These are phyloP conservation scores for Alternaria dauci DNA, from an alignment of 2,329 filamentous ascomycete genomes.

Conservation along the genomic window DNA sequence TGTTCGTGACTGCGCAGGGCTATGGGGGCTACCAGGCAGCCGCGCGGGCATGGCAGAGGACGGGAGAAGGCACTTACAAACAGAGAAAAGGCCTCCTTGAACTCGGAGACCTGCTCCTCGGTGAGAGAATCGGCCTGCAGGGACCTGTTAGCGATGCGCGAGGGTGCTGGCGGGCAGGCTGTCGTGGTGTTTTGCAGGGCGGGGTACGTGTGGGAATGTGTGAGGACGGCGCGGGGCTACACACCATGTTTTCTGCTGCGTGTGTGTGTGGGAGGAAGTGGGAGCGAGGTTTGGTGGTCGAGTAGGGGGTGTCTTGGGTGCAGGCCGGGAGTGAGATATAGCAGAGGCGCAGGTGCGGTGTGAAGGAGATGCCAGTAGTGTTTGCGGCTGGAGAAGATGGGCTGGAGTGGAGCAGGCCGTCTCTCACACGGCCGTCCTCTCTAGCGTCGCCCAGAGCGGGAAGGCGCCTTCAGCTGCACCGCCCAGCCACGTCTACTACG, in stretches of 20 bases:
- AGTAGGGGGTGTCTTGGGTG: not conserved
- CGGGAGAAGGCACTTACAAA: slow-evolving; percentile 76
- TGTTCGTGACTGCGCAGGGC: slow-evolving; percentile 5
- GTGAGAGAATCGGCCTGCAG: slow-evolving; percentile 93
- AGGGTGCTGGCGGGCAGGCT: slow-evolving; percentile 17
- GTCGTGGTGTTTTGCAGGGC: slow-evolving; percentile 45
- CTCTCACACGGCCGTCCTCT: slow-evolving; percentile 22
- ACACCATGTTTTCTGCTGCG: slow-evolving; percentile 47
- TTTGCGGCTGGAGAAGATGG: slow-evolving; percentile 41
- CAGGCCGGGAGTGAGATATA: slow-evolving; percentile 16
- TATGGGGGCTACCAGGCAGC: slow-evolving; percentile 36
- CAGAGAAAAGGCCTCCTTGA: slow-evolving; percentile 99
- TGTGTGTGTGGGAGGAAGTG: slow-evolving; percentile 5
- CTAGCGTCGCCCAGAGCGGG: slow-evolving; percentile 12
- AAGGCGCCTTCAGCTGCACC: slow-evolving; percentile 17
- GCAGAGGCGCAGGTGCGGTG: slow-evolving; percentile 24
- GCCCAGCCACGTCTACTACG: slow-evolving; percentile 11
- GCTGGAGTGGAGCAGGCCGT: slow-evolving; percentile 34
- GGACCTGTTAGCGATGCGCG: slow-evolving; percentile 35
- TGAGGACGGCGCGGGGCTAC: slow-evolving; percentile 40
- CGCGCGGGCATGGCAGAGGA: slow-evolving; percentile 14
- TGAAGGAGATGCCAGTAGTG: slow-evolving; percentile 31
- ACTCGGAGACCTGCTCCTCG: slow-evolving; percentile 99
- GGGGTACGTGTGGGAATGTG: slow-evolving; percentile 42
- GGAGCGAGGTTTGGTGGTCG: not conserved